phyloP scores from a whole-genome alignment of 805 yeast species.

The Kluyveromyces lactis region DNA sequence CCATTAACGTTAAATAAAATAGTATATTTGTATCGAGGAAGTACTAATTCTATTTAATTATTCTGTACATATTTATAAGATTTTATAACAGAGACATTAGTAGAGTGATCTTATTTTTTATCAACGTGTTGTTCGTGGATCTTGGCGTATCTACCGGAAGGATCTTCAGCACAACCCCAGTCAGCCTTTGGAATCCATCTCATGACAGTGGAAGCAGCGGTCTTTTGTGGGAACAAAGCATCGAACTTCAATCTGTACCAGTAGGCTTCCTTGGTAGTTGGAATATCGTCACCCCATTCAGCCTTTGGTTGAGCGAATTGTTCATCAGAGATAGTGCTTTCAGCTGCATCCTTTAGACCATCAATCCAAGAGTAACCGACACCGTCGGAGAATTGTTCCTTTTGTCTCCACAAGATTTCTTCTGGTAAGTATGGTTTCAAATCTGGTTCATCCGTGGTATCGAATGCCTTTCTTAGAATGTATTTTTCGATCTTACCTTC shows the following conservation, averaged over 20 bases:
- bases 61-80: too few species aligned
- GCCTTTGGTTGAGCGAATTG: slow-evolving; percentile 84
- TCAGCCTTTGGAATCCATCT: slow-evolving; percentile 99
- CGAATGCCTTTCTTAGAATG: slow-evolving; percentile 95
- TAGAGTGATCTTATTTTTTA: slow-evolving; percentile 7
- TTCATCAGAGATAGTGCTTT: slow-evolving; percentile 78
- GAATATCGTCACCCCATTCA: slow-evolving; percentile 92
- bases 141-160: slow-evolving; percentile 94
- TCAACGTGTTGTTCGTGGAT: slow-evolving; percentile 68
- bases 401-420: slow-evolving; percentile 98
- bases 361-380: slow-evolving; percentile 99
- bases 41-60: too few species aligned
- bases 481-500: slow-evolving; percentile 87
- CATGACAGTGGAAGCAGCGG: slow-evolving; percentile 95
- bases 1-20: too few species aligned
- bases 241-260: slow-evolving; percentile 98
- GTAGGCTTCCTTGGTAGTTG: slow-evolving; percentile 97
- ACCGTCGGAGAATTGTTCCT: slow-evolving; percentile 99
- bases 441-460: slow-evolving; percentile 74
- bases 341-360: slow-evolving; percentile 93
- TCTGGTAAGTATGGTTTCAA: slow-evolving; percentile 85
- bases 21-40: too few species aligned
- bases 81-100: too few species aligned
- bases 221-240: slow-evolving; percentile 79
- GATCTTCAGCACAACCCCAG: slow-evolving; percentile 99